Evolutionary conservation across 2,329 filamentous ascomycete species (phyloP), one percentile per base, ranked within the genome.

Genomic region (Penicillium sp.): DNA sequence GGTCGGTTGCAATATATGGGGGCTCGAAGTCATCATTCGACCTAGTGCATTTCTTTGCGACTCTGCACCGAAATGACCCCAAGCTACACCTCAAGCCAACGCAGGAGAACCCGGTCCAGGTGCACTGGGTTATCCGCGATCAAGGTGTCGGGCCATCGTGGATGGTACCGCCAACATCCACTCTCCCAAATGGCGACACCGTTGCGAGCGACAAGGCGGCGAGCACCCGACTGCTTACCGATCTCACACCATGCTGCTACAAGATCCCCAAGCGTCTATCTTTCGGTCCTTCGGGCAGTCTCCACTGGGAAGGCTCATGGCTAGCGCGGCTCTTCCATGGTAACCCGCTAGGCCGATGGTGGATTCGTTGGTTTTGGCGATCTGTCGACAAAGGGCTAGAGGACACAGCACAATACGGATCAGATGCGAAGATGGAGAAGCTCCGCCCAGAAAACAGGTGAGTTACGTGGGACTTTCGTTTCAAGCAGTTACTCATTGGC

Each of bases 21-120:
- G 59, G 62, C 12, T 61, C 62, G 6, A 64, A 62, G 19, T 63
- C 62, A 2, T 54, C 61, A 5, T 63, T 63, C 38, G 59, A 63
- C 22, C 41, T 64, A 9, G 55, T 63, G 4, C 57, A 63, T 39
- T 55, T 64, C 18, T 64, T 63, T 39, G 62, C 56, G 2, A 62
- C 54, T 1, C 46, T 64, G 1, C 59, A 63, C 36, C 53, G 42
- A 10, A 56, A 57, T 2, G 49, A 49, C 4, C 28, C 49, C 3
- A 38, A 37, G 2, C 36, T 55, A 13, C 53, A 55, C 6, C 42
- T 63, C 2, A 37, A 49, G 10, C 19, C 16, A 11, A 49, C 29
- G 3, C 45, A 49, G 4, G 14, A 43, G 0, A 22, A 39, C 3
- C 58, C 54, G 6, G 46, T 64, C 6, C 43, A 61, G 18, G 56